These are phyloP conservation scores for Withania somnifera DNA, from an alignment of 305 asterid species.

Conservation along the genomic window DNA sequence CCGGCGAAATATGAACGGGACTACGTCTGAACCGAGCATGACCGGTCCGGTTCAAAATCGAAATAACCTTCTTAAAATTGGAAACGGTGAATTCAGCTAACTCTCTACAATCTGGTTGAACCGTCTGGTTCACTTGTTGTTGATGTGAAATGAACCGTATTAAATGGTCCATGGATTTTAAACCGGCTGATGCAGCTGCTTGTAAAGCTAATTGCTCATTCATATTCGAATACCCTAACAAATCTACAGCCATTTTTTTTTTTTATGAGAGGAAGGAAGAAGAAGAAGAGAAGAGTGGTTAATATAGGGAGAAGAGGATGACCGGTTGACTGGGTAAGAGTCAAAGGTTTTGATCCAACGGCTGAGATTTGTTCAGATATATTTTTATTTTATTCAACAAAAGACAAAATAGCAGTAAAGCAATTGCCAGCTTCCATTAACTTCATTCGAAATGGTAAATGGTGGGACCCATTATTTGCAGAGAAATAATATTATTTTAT, in stretches of 20 bases:
- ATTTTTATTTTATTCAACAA: not conserved
- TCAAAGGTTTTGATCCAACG: not conserved
- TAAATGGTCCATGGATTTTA: constrained; percentile 2
- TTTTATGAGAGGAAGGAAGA: not conserved
- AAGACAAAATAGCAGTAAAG: not conserved
- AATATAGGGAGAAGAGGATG: not conserved
- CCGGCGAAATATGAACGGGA: not conserved
- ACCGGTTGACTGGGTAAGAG: not conserved
- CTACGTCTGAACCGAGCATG: constrained; percentile 10
- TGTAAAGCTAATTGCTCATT: not conserved
- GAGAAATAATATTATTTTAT: too few species aligned
- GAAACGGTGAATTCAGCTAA: constrained; percentile 1
- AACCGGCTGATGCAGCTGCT: constrained; percentile 8
- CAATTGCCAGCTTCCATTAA: not conserved
- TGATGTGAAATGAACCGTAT: not conserved
- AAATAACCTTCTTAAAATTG: not conserved
- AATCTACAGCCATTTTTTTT: constrained; percentile 34
- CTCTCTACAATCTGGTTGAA: not conserved
- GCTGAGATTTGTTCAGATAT: not conserved
- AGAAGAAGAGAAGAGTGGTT: not conserved
- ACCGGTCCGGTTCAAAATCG: not conserved
- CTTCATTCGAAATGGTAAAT: not conserved
- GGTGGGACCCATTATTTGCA: not conserved
- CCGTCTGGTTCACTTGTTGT: constrained; percentile 32
- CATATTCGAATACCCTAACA: constrained; percentile 12